Conservation (phyloP, 1,284 basidiomycete species). For the Grifola frondosa region DNA sequence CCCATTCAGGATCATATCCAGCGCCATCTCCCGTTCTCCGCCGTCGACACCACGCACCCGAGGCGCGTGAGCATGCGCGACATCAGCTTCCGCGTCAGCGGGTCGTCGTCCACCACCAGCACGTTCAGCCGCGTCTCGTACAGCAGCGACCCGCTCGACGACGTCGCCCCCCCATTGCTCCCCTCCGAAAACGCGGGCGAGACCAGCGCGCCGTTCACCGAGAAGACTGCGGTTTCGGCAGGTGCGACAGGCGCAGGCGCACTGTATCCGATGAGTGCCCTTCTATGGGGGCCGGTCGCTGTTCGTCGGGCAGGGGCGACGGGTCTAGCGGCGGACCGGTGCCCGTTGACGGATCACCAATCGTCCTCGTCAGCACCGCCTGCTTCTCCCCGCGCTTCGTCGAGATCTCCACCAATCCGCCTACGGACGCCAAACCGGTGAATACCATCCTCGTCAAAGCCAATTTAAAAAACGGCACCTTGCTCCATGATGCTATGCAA, state of each 20-base stretch:
- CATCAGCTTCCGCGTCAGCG: constrained; percentile 82
- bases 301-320: constrained; percentile 7
- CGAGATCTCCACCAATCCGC: constrained; percentile 61
- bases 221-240: constrained; percentile 25
- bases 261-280: constrained; percentile 19
- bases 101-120: constrained; percentile 78
- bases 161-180: no score
- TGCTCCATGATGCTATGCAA: constrained; percentile 72
- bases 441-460: not conserved
- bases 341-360: constrained; percentile 48
- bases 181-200: constrained; percentile 17
- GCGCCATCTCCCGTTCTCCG: constrained; percentile 87
- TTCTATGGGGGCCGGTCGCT: constrained; percentile 5
- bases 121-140: constrained; percentile 53
- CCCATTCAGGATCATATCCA: constrained; percentile 66
- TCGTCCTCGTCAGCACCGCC: constrained; percentile 44
- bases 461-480: constrained; percentile 38
- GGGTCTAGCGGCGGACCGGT: constrained; percentile 28
- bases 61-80: constrained; percentile 75
- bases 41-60: constrained; percentile 75
- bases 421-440: constrained; percentile 40
- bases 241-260: constrained; percentile 18
- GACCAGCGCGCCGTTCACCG: constrained; percentile 19
- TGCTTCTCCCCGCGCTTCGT: constrained; percentile 43
- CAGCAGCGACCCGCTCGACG: constrained; percentile 11